phyloP scores from a whole-genome alignment of 257 asterid genomes.

The Solanum corneliomulleri region DNA sequence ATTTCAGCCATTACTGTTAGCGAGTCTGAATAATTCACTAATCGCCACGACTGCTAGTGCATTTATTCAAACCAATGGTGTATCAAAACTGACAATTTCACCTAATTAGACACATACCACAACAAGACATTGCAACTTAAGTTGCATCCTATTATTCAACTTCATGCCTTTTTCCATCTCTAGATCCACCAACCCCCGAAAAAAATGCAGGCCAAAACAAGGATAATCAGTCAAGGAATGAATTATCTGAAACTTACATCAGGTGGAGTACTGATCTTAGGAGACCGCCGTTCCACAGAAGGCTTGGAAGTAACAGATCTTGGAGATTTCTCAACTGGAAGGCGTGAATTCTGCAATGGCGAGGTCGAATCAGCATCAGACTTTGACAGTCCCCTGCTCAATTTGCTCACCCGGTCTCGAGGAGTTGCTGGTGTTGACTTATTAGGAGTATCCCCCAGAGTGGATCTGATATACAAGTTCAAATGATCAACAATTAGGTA shows the following conservation, averaged over 20 bases:
- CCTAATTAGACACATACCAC: not conserved
- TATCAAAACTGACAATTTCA: not conserved
- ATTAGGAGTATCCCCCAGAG: slow-evolving; percentile 57
- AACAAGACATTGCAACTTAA: not conserved
- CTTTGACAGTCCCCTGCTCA: slow-evolving; percentile 50
- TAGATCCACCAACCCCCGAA: not conserved
- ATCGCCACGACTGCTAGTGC: not conserved
- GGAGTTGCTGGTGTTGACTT: slow-evolving; percentile 54
- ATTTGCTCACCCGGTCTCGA: slow-evolving; percentile 26
- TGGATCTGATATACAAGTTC: slow-evolving; percentile 38
- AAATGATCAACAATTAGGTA: not conserved
- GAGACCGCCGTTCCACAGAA: slow-evolving; percentile 43
- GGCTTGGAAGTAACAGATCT: slow-evolving; percentile 66
- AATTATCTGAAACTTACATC: slow-evolving; percentile 43
- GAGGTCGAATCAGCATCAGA: slow-evolving; percentile 65
- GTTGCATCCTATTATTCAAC: not conserved
- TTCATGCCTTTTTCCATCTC: not conserved
- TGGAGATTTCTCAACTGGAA: slow-evolving; percentile 57
- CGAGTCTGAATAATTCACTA: not conserved
- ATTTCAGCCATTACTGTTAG: not conserved
- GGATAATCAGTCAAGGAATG: not conserved
- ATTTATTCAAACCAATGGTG: not conserved
- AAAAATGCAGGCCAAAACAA: not conserved
- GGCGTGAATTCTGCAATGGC: slow-evolving; percentile 50
- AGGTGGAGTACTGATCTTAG: slow-evolving; percentile 61